Evolutionary conservation across 306 rosid genomes (phyloP), one percentile per base, ranked within the genome.

Genomic region (Dalbergia cochinchinensis): DNA sequence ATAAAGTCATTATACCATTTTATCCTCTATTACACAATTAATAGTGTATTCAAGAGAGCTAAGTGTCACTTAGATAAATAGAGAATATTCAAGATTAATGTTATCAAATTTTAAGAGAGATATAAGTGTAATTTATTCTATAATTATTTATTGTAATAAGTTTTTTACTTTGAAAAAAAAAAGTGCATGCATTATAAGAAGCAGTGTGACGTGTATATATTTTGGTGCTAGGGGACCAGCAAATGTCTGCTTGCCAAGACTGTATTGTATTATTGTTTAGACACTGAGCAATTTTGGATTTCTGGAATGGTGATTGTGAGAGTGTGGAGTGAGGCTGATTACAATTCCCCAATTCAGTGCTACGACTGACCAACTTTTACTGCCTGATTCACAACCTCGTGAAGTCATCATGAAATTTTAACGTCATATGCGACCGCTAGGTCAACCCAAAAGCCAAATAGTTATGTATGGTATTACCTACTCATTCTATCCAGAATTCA

Each of bases 351-450:
- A 80, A 85, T 84, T 78, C 76, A 86, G 83, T 78, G 83, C 82
- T 54, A 50, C 68, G 72, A 47, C 91, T 83, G 86, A 84, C 87
- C 14, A 60, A 65, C 82, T 70, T 78, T 74, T 80, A 13, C 69
- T 79, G 61, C 34, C 85, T 86, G 80, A 76, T 65, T 80, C 39
- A 62, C 62, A 74, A 68, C 87, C 87, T 62, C 87, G 91, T 90
- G 93, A 90, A 85, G 18, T 71, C 87, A 84, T 90, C 89, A 86
- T 88, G 85, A 82, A n/a, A n/a, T 33, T 84, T 74, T 74, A 74
- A 39, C 84, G 64, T 65, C 82, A 74, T 26, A 26, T 74, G 45
- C 57, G 13, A 22, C n/a, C 57, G 7, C 73, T 60, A 65, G 73
- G 82, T 85, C 92, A 89, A 80, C 84, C 67, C 69, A 66, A 65